Evolutionary conservation across 2,329 filamentous ascomycete genomes (phyloP), one percentile per base, ranked within the genome.

Genomic region (Fusarium tanahbumbuense): DNA sequence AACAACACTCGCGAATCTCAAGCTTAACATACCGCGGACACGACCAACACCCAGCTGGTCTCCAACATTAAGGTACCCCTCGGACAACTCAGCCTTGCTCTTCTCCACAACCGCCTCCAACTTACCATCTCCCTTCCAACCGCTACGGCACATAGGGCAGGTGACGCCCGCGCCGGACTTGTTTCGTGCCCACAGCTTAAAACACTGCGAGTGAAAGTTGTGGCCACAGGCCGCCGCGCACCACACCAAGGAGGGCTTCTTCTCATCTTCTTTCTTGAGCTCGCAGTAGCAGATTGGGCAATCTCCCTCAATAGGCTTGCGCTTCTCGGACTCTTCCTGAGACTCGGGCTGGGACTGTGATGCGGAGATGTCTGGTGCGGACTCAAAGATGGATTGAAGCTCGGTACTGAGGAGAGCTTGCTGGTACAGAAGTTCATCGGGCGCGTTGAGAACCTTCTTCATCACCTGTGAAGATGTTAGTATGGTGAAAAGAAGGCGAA

Each of bases 41-140:
- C 76, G 76, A 64, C 84, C 87, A 66, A 91, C 82, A 3, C 88
- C 89, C n/a, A 91, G 79, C 74, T 90, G 85, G 22, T 82, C 78
- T 2, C 87, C 88, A 5, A 91, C 84, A 74, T 91, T 91, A 48
- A 89, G 79, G 70, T 91, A 91, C 0, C 89, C 89, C 37, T 89
- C 87, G 1, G 74, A 73, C 25, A 81, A 82, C 1, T 79, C 65
- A 8, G 74, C 73, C 5, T 83, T 81, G 1, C 77, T 78, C 66
- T 81, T 84, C 49, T 79, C 80, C 25, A 87, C 82, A 34, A 79
- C 81, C 37, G 81, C 81, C 10, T 85, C 77, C 65, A 80, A 73
- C 5, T 80, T 78, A 30, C 68, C 50, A 22, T 85, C 84, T 2
- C 80, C 82, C 68, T 85, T 79, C 89, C 89, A 91, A 2, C 76